Evolutionary conservation across 2,329 filamentous ascomycete genomes (phyloP), one percentile per base, ranked within the genome.

Genomic region (Allantophomopsis lycopodina): DNA sequence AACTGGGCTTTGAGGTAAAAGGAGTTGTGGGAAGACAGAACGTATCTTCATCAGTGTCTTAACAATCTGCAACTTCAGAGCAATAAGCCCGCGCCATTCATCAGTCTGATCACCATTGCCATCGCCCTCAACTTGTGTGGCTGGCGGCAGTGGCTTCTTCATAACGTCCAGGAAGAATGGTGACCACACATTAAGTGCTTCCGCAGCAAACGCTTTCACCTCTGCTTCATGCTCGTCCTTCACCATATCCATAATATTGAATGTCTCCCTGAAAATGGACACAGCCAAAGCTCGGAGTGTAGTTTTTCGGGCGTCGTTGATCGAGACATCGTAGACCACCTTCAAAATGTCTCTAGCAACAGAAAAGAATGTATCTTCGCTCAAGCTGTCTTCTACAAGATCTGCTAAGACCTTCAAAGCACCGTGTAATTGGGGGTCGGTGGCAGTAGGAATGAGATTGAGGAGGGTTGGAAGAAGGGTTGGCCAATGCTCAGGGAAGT

Each of bases 401-500:
- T 96, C 89, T 48, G 76, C 71, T 35, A 98, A 73, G 17, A 96
- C 87, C 56, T 83, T 83, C 44, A 98, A 68, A 7, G 89, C 84
- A 39, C 91, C 91, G 57, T 95, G 87, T 37, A 95, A 66, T 56
- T 94, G 87, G 36, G 69, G 65, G 52, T 94, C 85, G 46, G 69
- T 77, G 44, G 84, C 86, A 39, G 68, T 73, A 40, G 81, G 75
- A 52, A 96, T 83, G 38, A 88, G 70, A 34, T 74, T 73, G 44
- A 98, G 73, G 33, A 96, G 69, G 28, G 77, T 74, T 16, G 86
- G 84, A 21, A 98, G 75, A 34, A 98, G 74, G 48, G 76, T 74
- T n/a, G 88, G 86, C 91, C 91, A 98, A 53, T 88, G 74, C 44
- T 95, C 86, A 39, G 91, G 91, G 56, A 94, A 96, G 64, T 98